Percentiles rank a stretch among this genome's conserved stretches.
Conservation (phyloP, 129 eudicot genomes). For the Tagetes erecta region DNA sequence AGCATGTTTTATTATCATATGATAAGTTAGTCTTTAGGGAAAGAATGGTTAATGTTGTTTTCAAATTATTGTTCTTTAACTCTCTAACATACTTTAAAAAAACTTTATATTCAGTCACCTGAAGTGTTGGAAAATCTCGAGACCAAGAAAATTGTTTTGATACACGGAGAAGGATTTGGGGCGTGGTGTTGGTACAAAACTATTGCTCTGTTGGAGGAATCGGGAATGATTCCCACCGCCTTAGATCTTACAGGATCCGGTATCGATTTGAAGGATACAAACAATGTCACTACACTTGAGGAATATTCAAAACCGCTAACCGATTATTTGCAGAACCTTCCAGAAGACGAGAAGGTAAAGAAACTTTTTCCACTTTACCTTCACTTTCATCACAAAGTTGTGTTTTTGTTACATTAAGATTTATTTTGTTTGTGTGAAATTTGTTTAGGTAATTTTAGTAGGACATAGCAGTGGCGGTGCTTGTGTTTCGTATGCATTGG, state of each 20-base stretch:
- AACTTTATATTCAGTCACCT: conserved; percentile 47
- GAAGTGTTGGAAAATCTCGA: conserved; percentile 75
- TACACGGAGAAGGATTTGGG: conserved; percentile 99
- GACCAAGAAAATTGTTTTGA: conserved; percentile 70
- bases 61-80: conserved; percentile 12
- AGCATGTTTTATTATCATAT: neutral
- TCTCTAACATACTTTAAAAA: conserved; percentile 9
- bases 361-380: neutral
- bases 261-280: conserved; percentile 71
- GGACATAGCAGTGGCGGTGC: conserved; percentile 98
- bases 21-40: neutral
- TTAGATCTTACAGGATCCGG: conserved; percentile 97
- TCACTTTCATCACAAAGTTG: neutral
- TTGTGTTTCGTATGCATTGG: conserved; percentile 80
- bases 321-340: conserved; percentile 62
- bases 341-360: conserved; percentile 75
- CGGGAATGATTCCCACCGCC: conserved; percentile 75
- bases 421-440: conserved; percentile 7
- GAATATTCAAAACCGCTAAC: conserved; percentile 87
- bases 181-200: conserved; percentile 99
- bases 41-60: neutral
- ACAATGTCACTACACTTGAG: conserved; percentile 58
- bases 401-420: neutral
- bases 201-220: conserved; percentile 83
- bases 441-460: conserved; percentile 75